These are phyloP conservation scores for Fusarium sp. DNA, from an alignment of 2,329 filamentous ascomycete genomes.

Conservation along the genomic window DNA sequence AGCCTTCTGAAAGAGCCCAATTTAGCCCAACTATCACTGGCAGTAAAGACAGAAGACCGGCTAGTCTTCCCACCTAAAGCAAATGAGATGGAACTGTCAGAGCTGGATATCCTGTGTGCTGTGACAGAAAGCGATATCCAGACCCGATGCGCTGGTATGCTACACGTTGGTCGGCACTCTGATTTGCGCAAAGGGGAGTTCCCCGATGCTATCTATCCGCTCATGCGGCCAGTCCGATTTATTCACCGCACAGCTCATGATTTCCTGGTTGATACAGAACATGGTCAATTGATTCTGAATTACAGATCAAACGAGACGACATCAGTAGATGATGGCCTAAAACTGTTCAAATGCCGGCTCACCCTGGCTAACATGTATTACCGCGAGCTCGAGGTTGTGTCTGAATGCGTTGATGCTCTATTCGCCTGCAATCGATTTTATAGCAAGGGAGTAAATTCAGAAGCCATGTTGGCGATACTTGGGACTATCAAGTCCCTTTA, in stretches of 20 bases:
- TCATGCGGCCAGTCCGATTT: accelerated
- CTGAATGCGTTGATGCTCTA: accelerated
- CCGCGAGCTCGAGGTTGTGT: accelerated
- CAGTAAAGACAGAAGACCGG: accelerated
- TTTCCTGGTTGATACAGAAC: background rate
- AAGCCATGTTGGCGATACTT: accelerated
- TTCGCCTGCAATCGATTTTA: accelerated
- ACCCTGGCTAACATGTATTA: accelerated
- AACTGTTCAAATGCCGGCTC: accelerated
- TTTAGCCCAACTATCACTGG: background rate
- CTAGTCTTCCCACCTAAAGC: accelerated
- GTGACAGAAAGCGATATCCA: accelerated
- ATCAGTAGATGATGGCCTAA: accelerated
- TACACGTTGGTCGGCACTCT: background rate
- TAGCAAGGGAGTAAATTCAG: accelerated
- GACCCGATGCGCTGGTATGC: background rate
- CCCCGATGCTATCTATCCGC: too few relatives aligned
- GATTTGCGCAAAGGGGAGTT: too few relatives aligned
- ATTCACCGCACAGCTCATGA: slow-evolving; percentile 2
- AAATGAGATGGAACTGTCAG: accelerated
- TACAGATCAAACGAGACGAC: accelerated
- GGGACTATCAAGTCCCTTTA: accelerated
- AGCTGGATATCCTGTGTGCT: background rate
- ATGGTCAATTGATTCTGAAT: background rate
- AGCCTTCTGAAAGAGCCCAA: too few relatives aligned